Base-by-base conservation (phyloP, 2,329 filamentous ascomycete genomes). In the Calonectria multiphialidica region DNA sequence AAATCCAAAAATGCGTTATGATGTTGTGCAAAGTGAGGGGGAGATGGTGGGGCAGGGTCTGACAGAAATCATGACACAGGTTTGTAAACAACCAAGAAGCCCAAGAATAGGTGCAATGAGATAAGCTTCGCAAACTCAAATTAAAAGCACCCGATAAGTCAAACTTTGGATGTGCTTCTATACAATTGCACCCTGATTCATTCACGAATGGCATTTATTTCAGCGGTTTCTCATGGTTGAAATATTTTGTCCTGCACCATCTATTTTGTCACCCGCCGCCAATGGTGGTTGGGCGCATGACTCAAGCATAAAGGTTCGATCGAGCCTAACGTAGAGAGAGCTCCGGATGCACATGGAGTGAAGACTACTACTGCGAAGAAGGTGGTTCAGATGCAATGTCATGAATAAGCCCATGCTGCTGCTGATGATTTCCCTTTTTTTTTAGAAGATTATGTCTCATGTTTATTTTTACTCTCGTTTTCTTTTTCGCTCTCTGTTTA, bases 1-100 rank as follows among this genome's bases (percentile, higher is more conserved):
- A 57, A 57, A 45, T n/a, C 7, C 3, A 45, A 40, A 57, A 57
- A 57, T 37, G 21, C n/a, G 21, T 57, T 30, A 57, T 57, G 53
- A 57, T 37, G 21, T 57, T 57, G 53, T 57, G 53, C n/a, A 37
- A 57, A 57, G 40, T 59, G 53, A 59, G 53, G 53, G 53, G 53
- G 13, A 25, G 33, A 21, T 23, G 21, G 53, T 59, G 53, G 35
- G 53, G 53, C 33, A 33, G 10, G 7, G 21, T 30, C 35, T 59
- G 53, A 59, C 53, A 59, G 53, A 59, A 59, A 23, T 25, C 53
- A 59, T 59, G 53, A 33, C 33, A 23, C 53, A 57, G 5, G n/a
- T 57, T 57, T 10, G n/a, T n/a, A 2, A 30, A 5, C 18, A 7
- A 5, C 2, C n/a, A 59, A 12, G 23, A 40, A 25, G 37, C 33